Evolutionary conservation across 768 basidiomycete genomes (phyloP), one percentile per base, ranked within the genome.

Genomic region (Hygrophoropsis aurantiaca): DNA sequence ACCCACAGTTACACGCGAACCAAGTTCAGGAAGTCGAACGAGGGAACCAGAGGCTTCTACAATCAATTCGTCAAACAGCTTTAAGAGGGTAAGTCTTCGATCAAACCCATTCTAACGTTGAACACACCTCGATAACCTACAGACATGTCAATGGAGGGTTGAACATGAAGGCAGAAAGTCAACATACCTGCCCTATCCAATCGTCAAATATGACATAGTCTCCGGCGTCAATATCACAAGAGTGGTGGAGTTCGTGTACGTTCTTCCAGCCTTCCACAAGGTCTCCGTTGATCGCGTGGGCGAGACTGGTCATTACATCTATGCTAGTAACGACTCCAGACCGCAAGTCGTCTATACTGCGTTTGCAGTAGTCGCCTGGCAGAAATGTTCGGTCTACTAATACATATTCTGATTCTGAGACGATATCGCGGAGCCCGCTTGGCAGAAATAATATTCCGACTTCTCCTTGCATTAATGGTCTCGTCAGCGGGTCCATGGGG

Each of bases 141-240:
- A 51, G 23, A 45, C 23, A 40, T 44, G 44, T 53, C 37, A 58
- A 47, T 46, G 36, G 30, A 46, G 44, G 44, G 25, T 27, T 37
- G 37, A 34, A 16, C 30, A 42, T 7, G 47, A 40, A 50, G 47
- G 19, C 47, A 48, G 50, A 49, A 24, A n/a, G 44, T 34, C 33
- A 30, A 26, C 79, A 61, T 62, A 89, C 90, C 76, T 92, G 90
- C 43, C 93, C 93, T 58, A 95, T 72, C 93, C 94, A 97, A 62
- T 91, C 81, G 54, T 87, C 80, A 58, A 82, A 81, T 15, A 84
- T 71, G 40, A 94, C 89, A 70, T 85, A 90, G 65, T 94, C 90
- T 5, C 87, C 85, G 32, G 87, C 74, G 49, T 87, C 87, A 20
- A 87, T 76, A 23, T 82, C 78, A 25, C 74, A 67, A 20, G 77